Conservation (phyloP, 1,284 basidiomycete species). For the Phellopilus nigrolimitatus region DNA sequence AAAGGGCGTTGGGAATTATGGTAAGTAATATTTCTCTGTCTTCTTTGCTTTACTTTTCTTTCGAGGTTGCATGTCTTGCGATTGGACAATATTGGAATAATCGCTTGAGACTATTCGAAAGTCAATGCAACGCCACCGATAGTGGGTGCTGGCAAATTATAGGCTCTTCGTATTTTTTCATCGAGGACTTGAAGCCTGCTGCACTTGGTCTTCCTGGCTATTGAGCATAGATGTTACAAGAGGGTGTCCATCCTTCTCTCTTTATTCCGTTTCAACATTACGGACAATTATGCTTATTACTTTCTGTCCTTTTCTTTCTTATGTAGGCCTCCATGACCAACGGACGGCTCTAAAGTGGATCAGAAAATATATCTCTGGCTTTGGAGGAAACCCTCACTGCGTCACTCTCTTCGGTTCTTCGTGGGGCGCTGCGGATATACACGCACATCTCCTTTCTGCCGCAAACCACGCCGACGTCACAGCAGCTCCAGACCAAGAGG, state of each 20-base stretch:
- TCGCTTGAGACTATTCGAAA: too few species aligned
- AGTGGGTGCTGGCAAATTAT: too few species aligned
- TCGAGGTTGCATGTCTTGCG: background rate
- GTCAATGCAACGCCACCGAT: too few species aligned
- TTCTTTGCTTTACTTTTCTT: background rate
- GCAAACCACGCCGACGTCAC: slow-evolving; percentile 54
- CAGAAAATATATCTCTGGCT: slow-evolving; percentile 56
- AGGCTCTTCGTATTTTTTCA: too few species aligned
- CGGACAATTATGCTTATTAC: background rate
- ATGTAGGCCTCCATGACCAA: slow-evolving; percentile 65
- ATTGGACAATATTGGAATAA: too few species aligned
- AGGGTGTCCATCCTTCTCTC: too few species aligned
- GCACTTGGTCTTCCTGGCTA: too few species aligned
- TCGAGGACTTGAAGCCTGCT: too few species aligned
- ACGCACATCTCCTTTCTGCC: slow-evolving; percentile 63
- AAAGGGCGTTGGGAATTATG: slow-evolving; percentile 72
- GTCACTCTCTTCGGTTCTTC: slow-evolving; percentile 68
- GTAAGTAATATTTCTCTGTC: slow-evolving; percentile 46
- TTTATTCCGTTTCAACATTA: background rate
- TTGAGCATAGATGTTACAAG: too few species aligned
- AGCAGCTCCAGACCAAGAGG: slow-evolving; percentile 43
- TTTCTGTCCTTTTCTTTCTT: background rate
- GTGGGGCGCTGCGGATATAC: slow-evolving; percentile 66
- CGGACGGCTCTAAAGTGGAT: slow-evolving; percentile 68
- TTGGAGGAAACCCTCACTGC: slow-evolving; percentile 68